Evolutionary conservation across 176 grass and related monocot genomes (phyloP), one percentile per base, ranked within the genome.

Genomic region (Miscanthus lutarioriparius): DNA sequence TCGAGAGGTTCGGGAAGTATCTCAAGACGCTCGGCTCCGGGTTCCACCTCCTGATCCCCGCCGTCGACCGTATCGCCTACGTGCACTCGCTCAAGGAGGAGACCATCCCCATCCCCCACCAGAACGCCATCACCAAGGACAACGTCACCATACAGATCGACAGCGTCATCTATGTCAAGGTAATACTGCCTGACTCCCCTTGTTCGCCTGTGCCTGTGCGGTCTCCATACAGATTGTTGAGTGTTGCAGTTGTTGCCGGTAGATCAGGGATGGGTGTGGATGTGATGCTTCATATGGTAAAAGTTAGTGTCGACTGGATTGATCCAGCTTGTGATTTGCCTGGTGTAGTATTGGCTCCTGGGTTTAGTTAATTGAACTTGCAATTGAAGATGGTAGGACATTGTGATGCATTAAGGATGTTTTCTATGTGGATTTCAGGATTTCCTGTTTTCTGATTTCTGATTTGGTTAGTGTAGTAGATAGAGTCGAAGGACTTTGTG

Each of bases 1-100:
- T 99, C 15, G 96, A 96, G 78, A 69, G 93, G 28, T 95, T 99
- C 51, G 96, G 96, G 1, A 99, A 94, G 86, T 99, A 96, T 72
- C 69, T 91, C 51, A 90, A 54, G 88, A 99, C 93, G 39, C 93
- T 99, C 12, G 89, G 87, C 78, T 89, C 93, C 37, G 91, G 96
- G 67, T 96, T 98, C 23, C 96, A 98, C 70, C 41, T 89, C 27
- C 89, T 98, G 3, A 88, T 98, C 40, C 96, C 93, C 14, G 59
- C 85, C 5, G 89, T 96, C 30, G 96, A 98, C 75, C 91, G 96
- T 47, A 92, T 98, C 41, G 86, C 96, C 1, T 98, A 98, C 80
- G 93, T 96, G 22, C 96, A 98, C 83, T 96, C 96, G 28, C 91
- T 98, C 76, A 98, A 98, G 88, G 96, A 98, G 89, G 96, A 98